Percentiles rank a stretch among this genome's conserved stretches.
These are phyloP conservation scores for Citrus trifoliata DNA, from an alignment of 345 rosid genomes.

Conservation along the genomic window DNA sequence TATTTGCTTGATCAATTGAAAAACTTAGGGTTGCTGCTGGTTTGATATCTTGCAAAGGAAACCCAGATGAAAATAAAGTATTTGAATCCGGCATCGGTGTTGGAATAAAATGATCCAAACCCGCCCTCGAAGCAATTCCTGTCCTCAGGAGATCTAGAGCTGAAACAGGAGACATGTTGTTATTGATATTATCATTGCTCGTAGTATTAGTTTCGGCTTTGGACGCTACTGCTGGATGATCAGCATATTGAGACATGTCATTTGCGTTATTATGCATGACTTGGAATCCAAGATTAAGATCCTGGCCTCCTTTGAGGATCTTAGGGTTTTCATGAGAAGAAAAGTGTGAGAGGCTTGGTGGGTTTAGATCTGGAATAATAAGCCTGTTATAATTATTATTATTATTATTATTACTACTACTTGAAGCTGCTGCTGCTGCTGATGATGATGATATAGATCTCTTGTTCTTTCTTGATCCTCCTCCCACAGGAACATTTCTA, in stretches of 20 bases:
- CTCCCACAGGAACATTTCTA: constrained; percentile 57
- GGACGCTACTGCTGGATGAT: constrained; percentile 1
- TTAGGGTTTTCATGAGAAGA: constrained; percentile 38
- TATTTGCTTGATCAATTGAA: constrained; percentile 35
- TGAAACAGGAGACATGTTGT: constrained; percentile 22
- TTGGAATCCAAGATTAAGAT: constrained; percentile 45
- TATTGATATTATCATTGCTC: neutral
- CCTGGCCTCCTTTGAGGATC: constrained; percentile 36
- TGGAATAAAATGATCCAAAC: constrained; percentile 35
- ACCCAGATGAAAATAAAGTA: constrained; percentile 32
- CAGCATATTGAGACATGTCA: constrained; percentile 26
- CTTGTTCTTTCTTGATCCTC: constrained; percentile 54
- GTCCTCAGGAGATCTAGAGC: constrained; percentile 46
- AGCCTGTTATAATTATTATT: constrained; percentile 15
- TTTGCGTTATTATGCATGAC: constrained; percentile 28
- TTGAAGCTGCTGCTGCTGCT: constrained; percentile 15
- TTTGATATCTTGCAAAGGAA: constrained; percentile 43
- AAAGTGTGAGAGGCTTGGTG: constrained; percentile 35
- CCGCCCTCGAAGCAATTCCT: constrained; percentile 32
- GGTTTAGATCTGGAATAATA: constrained; percentile 44
- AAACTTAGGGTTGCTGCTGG: constrained; percentile 35
- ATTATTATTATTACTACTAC: neutral
- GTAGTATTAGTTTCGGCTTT: constrained; percentile 18
- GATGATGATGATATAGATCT: constrained; percentile 24
- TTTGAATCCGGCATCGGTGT: constrained; percentile 34